Percentiles rank a stretch among this genome's conserved stretches.
These are phyloP conservation scores for Pezicula rhizophila DNA, from an alignment of 2,329 filamentous ascomycete genomes.

Conservation along the genomic window DNA sequence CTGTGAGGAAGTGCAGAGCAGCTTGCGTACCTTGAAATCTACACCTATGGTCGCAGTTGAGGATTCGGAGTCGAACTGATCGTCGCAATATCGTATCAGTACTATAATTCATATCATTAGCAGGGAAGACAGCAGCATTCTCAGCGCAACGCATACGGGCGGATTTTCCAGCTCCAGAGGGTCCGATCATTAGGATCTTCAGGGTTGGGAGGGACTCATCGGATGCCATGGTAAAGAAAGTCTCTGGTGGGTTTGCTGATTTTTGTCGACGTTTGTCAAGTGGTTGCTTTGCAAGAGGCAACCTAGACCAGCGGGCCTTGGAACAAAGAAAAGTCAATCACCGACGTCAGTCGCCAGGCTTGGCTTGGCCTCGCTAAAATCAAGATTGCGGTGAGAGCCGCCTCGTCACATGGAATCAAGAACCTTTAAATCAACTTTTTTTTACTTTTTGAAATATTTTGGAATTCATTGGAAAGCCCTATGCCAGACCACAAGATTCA, in stretches of 20 bases:
- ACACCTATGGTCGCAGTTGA: slow-evolving; percentile 51
- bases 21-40: slow-evolving; percentile 44
- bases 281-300: background rate
- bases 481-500: slow-evolving; percentile 22
- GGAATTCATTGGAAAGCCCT: slow-evolving; percentile 26
- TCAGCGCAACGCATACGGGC: slow-evolving; percentile 34
- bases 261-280: slow-evolving; percentile 1
- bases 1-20: background rate
- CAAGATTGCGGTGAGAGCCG: background rate
- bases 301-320: too few relatives aligned
- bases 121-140: background rate
- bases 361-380: background rate
- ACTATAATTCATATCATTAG: slow-evolving; percentile 30
- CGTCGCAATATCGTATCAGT: slow-evolving; percentile 48
- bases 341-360: slow-evolving; percentile 1
- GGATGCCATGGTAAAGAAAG: slow-evolving; percentile 31
- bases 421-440: background rate
- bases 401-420: slow-evolving; percentile 2
- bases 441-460: slow-evolving; percentile 25
- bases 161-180: slow-evolving; percentile 50
- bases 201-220: slow-evolving; percentile 42
- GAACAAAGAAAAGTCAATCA: background rate
- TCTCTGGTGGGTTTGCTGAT: slow-evolving; percentile 11
- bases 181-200: slow-evolving; percentile 50
- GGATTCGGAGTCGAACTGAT: slow-evolving; percentile 50